Evolutionary conservation across 83 land plant genomes (phyloP), one percentile per base, ranked within the genome.

Genomic region (Picea engelmannii): DNA sequence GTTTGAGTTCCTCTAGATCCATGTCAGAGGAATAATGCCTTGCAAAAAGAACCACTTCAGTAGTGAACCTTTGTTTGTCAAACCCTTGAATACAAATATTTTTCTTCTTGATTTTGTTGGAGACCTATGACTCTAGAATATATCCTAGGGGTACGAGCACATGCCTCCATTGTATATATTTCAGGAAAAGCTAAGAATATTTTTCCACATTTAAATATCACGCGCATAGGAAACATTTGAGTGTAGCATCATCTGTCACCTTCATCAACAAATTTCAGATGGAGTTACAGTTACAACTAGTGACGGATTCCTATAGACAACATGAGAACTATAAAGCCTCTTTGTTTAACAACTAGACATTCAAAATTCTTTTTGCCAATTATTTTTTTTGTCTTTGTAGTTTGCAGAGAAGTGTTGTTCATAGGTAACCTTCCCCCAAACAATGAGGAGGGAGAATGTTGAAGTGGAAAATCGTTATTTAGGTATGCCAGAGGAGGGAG

Each of bases 191-290:
- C n/a, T n/a, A n/a, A n/a, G n/a, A n/a, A n/a, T n/a, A n/a, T n/a
- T n/a, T n/a, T n/a, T n/a, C n/a, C 16, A 91, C 85, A 74, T 89
- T 83, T 70, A 47, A 77, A 42, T 85, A 81, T 55, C 93, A 81
- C 23, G 93, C 93, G 12, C 88, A 83, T 16, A 91, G 80, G 49
- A 91, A 91, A 35, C 93, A 84, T 73, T 80, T 73, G 31, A 91
- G 80, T 35, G 80, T 88, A 20, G 80, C 81, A 86, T 90, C 80
- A 49, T 83, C 91, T 63, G 81, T 81, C 4, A 82, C 89, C 95
- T 93, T 81, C 66, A 68, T 21, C 21, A 55, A 67, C 52, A 47
- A 47, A 47, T 47, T 47, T 7, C 52, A 7, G 8, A n/a, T n/a
- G n/a, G n/a, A n/a, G n/a, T n/a, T n/a, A n/a, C n/a, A n/a, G n/a